Evolutionary conservation across 257 asterid genomes (phyloP).

Genomic region (Marsdenia floribunda): DNA sequence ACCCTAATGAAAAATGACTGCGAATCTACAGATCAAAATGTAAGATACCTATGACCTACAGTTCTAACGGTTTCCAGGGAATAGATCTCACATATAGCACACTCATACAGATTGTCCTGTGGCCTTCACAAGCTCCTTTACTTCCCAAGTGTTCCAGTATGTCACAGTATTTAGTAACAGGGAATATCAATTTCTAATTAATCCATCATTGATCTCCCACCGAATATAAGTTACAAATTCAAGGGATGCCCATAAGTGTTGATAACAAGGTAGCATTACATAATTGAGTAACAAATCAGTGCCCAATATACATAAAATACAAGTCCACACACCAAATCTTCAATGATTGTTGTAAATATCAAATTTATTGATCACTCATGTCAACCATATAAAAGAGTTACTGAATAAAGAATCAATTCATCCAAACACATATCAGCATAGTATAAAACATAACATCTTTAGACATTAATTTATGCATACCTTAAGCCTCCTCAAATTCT

Average conservation of each 20-base stretch:
- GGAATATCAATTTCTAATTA: not conserved
- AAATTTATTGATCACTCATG: not conserved
- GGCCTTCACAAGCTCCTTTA: not conserved
- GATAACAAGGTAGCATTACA: not conserved
- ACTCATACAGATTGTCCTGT: not conserved
- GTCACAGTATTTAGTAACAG: not conserved
- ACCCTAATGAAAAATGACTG: not conserved
- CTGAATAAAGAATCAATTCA: not conserved
- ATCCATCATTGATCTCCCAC: not conserved
- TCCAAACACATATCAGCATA: not conserved
- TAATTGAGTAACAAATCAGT: not conserved
- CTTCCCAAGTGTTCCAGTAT: not conserved
- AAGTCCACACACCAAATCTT: not conserved
- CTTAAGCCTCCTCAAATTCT: constrained; percentile 60
- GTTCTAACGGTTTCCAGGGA: not conserved
- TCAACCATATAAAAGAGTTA: not conserved
- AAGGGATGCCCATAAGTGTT: not conserved
- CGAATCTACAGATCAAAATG: not conserved
- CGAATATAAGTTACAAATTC: not conserved
- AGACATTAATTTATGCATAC: constrained; percentile 27
- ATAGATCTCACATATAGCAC: not conserved
- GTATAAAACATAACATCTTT: not conserved
- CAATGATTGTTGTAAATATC: not conserved
- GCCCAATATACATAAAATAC: not conserved
- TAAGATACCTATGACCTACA: not conserved